Percentiles rank a stretch among this genome's conserved stretches.
These are phyloP conservation scores for Fusarium pseudocircinatum DNA, from an alignment of 2,329 filamentous ascomycete genomes.

Conservation along the genomic window DNA sequence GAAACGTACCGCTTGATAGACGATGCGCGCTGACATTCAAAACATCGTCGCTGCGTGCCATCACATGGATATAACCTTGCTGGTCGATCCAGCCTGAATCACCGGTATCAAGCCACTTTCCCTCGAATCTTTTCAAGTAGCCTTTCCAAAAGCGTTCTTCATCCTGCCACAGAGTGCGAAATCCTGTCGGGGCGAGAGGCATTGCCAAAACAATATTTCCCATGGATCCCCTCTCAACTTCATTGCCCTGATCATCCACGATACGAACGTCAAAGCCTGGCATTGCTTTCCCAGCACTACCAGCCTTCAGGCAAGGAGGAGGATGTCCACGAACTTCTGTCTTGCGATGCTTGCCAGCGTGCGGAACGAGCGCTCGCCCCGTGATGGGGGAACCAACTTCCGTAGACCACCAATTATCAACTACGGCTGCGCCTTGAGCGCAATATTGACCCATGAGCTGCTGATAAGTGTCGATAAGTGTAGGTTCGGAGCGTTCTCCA, in stretches of 20 bases:
- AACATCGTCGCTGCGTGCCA: conserved; percentile 80
- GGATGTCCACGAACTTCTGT: conserved; percentile 52
- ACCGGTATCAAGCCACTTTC: conserved; percentile 89
- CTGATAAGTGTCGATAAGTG: conserved; percentile 84
- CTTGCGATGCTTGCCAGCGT: conserved; percentile 64
- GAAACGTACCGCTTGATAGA: conserved; percentile 78
- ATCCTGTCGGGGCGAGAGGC: conserved; percentile 85
- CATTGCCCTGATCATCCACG: conserved; percentile 81
- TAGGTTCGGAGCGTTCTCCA: conserved; percentile 88
- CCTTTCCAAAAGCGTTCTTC: conserved; percentile 86
- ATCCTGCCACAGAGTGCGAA: conserved; percentile 87
- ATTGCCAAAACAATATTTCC: conserved; percentile 89
- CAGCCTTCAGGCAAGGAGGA: conserved; percentile 74
- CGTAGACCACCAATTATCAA: conserved; percentile 71
- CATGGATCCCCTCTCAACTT: conserved; percentile 78
- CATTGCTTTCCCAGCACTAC: conserved; percentile 90
- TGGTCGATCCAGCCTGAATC: conserved; percentile 88
- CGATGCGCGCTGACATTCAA: conserved; percentile 96
- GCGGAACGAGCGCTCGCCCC: conserved; percentile 64
- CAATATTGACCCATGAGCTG: conserved; percentile 74
- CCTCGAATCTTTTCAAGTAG: conserved; percentile 83
- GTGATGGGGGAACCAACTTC: conserved; percentile 69
- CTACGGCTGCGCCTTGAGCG: conserved; percentile 65
- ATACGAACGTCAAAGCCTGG: conserved; percentile 89
- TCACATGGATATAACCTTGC: conserved; percentile 73